phyloP scores from a whole-genome alignment of 148 eudicot genomes.

The Rhododendron williamsianum region DNA sequence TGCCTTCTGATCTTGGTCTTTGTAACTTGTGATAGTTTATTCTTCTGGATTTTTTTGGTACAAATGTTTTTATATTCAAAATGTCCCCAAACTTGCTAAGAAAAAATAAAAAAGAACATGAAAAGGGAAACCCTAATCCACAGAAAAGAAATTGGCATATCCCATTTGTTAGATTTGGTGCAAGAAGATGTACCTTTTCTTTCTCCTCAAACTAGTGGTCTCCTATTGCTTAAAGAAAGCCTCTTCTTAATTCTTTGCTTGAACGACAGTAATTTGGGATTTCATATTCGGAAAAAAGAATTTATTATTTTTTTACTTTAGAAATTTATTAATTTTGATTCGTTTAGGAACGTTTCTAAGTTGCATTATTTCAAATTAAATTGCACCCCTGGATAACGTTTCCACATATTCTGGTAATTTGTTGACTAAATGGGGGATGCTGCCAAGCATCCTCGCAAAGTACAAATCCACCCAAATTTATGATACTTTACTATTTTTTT shows the following conservation, averaged over 20 bases:
- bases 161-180: not conserved
- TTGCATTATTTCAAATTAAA: not conserved
- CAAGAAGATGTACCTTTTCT: constrained; percentile 1
- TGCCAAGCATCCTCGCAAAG: too few relatives aligned
- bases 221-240: not conserved
- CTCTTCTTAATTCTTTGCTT: constrained; percentile 2
- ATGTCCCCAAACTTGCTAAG: not conserved
- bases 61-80: not conserved
- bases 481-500: too few relatives aligned
- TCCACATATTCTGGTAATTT: not conserved
- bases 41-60: not conserved
- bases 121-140: not conserved
- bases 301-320: not conserved
- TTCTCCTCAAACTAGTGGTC: not conserved
- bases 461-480: too few relatives aligned
- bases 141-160: not conserved
- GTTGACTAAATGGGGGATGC: not conserved
- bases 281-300: not conserved
- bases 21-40: not conserved
- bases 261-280: not conserved
- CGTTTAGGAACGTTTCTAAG: not conserved
- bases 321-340: not conserved
- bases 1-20: not conserved
- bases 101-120: not conserved
- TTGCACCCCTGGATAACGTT: not conserved